Evolutionary conservation across 2,329 filamentous ascomycete species (phyloP), one percentile per base, ranked within the genome.

Genomic region (Diatrype stigma): DNA sequence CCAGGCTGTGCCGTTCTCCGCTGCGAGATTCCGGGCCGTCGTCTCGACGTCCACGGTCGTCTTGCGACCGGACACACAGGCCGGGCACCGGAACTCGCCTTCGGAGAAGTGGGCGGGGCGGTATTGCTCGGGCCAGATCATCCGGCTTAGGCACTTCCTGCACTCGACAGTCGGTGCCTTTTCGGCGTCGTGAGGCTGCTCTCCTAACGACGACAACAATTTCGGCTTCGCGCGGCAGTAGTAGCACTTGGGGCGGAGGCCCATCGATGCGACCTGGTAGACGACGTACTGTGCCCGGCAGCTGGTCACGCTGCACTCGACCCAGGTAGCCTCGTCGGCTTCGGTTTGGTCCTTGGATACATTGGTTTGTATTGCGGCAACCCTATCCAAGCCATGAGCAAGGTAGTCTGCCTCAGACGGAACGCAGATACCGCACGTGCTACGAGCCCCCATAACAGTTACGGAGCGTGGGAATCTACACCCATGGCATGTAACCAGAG

Each of bases 231-330:
- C 60, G 12, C 75, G 71, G 56, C 76, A 79, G 60, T 73, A 78
- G 59, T 72, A 65, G 59, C 77, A 79, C 59, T 79, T 79, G 28
- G 76, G 57, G 1, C 70, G 71, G 1, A 76, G 71, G 0, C 64
- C 67, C n/a, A 79, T 65, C 1, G 57, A 55, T 3, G 68, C 60
- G 2, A 67, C 58, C 40, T 73, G 68, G 58, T 80, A 79, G 4
- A 79, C 72, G 26, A 79, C 70, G 55, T 79, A 80, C 58, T 78
- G 75, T 1, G 69, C 73, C 11, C 75, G 69, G 59, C 77, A 80
- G 8, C 60, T 59, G 1, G 45, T 50, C n/a, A 67, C 62, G 35
- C 54, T 62, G 56, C 77, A 80, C 58, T 79, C 76, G 1, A 77
- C 73, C 77, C 77, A 80, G 16, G 66, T 64, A 0, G 63, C 67